Percentiles rank a stretch among this genome's conserved stretches.
These are phyloP conservation scores for Ploettnerulaceae sp. DNA, from an alignment of 2,329 filamentous ascomycete genomes.

Conservation along the genomic window DNA sequence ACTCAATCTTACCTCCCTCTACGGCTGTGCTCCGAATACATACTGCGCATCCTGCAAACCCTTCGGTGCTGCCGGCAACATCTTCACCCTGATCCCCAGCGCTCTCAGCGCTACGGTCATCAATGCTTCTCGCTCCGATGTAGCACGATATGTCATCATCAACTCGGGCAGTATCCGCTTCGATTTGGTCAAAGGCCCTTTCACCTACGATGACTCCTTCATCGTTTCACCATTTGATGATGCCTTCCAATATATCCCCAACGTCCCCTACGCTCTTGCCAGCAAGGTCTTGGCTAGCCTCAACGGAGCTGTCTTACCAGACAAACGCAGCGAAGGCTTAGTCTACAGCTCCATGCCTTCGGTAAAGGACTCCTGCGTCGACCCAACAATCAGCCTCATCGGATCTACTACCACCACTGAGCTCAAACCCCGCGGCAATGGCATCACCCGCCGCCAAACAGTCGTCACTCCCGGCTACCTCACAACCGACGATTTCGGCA, in stretches of 20 bases:
- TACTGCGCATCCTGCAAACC: slow-evolving; percentile 77
- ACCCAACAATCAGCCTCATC: slow-evolving; percentile 24
- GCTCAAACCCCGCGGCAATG: slow-evolving; percentile 24
- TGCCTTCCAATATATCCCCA: slow-evolving; percentile 67
- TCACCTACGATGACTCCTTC: slow-evolving; percentile 80
- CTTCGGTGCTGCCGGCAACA: slow-evolving; percentile 66
- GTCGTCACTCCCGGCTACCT: slow-evolving; percentile 66
- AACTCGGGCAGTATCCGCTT: slow-evolving; percentile 92
- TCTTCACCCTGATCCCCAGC: slow-evolving; percentile 60
- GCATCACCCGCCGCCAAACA: slow-evolving; percentile 29
- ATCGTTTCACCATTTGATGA: slow-evolving; percentile 84
- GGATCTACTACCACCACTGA: slow-evolving; percentile 8
- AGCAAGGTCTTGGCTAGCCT: slow-evolving; percentile 57
- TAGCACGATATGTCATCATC: slow-evolving; percentile 65
- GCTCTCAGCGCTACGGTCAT: slow-evolving; percentile 64
- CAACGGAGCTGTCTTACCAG: slow-evolving; percentile 43
- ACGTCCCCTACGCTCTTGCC: slow-evolving; percentile 74
- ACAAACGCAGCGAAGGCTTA: slow-evolving; percentile 18
- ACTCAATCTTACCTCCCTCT: slow-evolving; percentile 65
- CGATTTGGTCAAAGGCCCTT: slow-evolving; percentile 86
- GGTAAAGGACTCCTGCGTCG: slow-evolving; percentile 35
- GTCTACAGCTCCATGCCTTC: slow-evolving; percentile 18
- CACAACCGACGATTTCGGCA: slow-evolving; percentile 75
- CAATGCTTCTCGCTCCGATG: slow-evolving; percentile 52
- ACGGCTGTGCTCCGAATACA: slow-evolving; percentile 73